phyloP scores from a whole-genome alignment of 768 basidiomycete genomes.

The Ramaria rubella region DNA sequence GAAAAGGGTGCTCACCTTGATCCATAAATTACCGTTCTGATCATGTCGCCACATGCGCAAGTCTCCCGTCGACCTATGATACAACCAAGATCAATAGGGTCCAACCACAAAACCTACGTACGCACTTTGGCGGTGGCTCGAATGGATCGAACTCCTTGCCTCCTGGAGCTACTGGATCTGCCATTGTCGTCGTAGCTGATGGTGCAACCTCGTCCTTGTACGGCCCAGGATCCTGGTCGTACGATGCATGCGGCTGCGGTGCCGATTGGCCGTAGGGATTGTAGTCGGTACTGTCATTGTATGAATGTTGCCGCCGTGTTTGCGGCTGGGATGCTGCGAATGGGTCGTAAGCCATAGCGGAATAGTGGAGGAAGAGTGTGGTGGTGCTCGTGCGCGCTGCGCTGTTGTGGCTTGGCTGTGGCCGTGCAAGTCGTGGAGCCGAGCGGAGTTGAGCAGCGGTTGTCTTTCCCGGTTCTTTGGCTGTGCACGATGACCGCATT shows the following conservation, averaged over 20 bases:
- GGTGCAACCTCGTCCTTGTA: not conserved
- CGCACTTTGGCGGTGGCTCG: slow-evolving; percentile 8
- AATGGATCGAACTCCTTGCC: slow-evolving; percentile 22
- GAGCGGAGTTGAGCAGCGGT: too few relatives aligned
- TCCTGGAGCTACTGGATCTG: slow-evolving; percentile 24
- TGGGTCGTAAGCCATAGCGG: slow-evolving; percentile 1
- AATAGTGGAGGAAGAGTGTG: not conserved
- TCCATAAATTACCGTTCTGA: slow-evolving; percentile 62
- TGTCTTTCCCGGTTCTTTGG: too few relatives aligned
- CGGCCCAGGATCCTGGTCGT: slow-evolving; percentile 34
- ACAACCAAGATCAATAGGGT: not conserved
- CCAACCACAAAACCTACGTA: not conserved
- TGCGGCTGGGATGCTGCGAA: not conserved
- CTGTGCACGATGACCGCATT: too few relatives aligned
- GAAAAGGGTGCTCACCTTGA: slow-evolving; percentile 46
- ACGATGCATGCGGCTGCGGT: slow-evolving; percentile 42
- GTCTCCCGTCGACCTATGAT: slow-evolving; percentile 18
- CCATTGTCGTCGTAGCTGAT: slow-evolving; percentile 21
- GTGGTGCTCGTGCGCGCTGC: not conserved
- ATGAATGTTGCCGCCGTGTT: slow-evolving; percentile 25
- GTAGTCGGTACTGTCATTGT: slow-evolving; percentile 31
- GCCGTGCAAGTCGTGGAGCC: too few relatives aligned
- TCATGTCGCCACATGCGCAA: slow-evolving; percentile 36
- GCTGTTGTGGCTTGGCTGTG: too few relatives aligned
- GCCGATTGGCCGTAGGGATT: slow-evolving; percentile 38